These are phyloP conservation scores for Dryadomyces quercivorus DNA, from an alignment of 2,329 filamentous ascomycete genomes.

Conservation along the genomic window DNA sequence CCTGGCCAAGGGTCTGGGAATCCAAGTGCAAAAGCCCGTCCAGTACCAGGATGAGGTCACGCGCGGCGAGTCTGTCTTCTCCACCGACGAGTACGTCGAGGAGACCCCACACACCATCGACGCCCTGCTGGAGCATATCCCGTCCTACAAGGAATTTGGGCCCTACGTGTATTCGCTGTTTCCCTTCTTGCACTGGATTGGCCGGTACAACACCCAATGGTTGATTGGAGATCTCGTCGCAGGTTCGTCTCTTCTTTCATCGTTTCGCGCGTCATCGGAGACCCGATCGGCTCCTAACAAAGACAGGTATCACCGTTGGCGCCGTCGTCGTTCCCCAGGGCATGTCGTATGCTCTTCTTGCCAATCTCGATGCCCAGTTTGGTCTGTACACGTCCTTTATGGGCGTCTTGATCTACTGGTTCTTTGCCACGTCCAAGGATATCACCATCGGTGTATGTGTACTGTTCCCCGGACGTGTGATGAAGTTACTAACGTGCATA, in stretches of 20 bases:
- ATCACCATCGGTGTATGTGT: constrained; percentile 74
- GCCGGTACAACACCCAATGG: constrained; percentile 83
- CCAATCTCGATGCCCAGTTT: constrained; percentile 67
- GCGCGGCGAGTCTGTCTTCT: constrained; percentile 69
- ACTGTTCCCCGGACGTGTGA: too few species aligned
- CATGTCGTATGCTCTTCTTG: constrained; percentile 87
- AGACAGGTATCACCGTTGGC: constrained; percentile 39
- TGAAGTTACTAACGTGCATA: constrained; percentile 21
- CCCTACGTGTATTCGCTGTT: constrained; percentile 63
- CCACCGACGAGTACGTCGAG: constrained; percentile 72
- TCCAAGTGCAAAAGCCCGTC: constrained; percentile 64
- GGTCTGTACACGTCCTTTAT: constrained; percentile 94
- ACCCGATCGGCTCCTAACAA: constrained; percentile 1
- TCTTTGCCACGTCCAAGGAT: constrained; percentile 96
- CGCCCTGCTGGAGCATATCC: constrained; percentile 55
- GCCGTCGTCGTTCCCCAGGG: constrained; percentile 79
- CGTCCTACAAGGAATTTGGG: constrained; percentile 38
- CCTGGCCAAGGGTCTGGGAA: constrained; percentile 69
- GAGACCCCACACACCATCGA: constrained; percentile 64
- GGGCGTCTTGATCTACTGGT: constrained; percentile 90
- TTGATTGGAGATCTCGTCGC: constrained; percentile 79
- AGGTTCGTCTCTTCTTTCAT: constrained; percentile 36
- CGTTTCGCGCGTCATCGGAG: not conserved
- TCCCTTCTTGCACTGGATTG: constrained; percentile 83
- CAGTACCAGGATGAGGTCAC: constrained; percentile 49